These are phyloP conservation scores for Rhodotorula sp. DNA, from an alignment of 1,284 basidiomycete species.

Conservation along the genomic window DNA sequence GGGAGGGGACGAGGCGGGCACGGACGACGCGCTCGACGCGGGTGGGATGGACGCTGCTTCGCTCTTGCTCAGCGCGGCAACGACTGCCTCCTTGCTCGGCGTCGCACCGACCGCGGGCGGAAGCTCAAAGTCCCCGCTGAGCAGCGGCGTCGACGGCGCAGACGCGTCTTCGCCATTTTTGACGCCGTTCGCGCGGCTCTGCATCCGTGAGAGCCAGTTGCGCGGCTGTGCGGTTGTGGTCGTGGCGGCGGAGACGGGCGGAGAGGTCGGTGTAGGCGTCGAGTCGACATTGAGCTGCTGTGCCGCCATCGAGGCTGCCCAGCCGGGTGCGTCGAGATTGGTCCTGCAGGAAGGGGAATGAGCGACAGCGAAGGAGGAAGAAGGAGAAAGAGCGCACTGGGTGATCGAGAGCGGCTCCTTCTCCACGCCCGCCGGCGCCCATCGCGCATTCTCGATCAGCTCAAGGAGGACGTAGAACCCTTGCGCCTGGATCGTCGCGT, in stretches of 20 bases:
- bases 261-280: neutral
- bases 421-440: conserved; percentile 66
- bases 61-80: neutral
- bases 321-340: conserved; percentile 75
- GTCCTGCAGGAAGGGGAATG: conserved; percentile 53
- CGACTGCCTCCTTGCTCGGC: neutral
- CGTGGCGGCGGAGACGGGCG: neutral
- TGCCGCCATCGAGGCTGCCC: conserved; percentile 48
- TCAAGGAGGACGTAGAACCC: conserved; percentile 35
- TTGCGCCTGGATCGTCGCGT: conserved; percentile 34
- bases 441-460: conserved; percentile 64
- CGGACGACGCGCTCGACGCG: conserved; percentile 1
- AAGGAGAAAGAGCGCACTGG: conserved; percentile 54
- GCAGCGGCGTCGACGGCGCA: neutral
- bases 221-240: neutral
- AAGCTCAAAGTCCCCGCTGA: conserved; percentile 10
- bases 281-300: neutral
- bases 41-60: neutral
- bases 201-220: conserved; percentile 29
- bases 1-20: conserved; percentile 1
- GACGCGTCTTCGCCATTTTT: conserved; percentile 6
- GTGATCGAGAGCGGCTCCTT: conserved; percentile 51
- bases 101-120: neutral
- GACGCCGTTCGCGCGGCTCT: conserved; percentile 1
- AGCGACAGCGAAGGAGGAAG: conserved; percentile 60